These are phyloP conservation scores for Magnolia officinalis DNA, from an alignment of 164 flowering plant genomes.

Conservation along the genomic window DNA sequence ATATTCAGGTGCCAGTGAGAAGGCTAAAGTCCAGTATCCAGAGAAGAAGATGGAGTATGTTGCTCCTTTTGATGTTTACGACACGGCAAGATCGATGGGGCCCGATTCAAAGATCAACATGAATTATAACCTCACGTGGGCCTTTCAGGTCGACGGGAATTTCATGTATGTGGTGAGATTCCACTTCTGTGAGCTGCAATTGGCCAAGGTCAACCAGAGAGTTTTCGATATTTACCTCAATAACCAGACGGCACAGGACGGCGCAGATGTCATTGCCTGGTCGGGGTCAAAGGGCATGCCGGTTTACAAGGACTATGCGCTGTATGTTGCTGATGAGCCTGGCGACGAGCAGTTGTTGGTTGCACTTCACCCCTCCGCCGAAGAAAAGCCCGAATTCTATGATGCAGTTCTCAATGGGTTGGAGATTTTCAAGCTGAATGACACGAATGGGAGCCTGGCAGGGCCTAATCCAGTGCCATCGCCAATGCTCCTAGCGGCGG, in stretches of 20 bases:
- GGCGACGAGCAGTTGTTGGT: slow-evolving; percentile 43
- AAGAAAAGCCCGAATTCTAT: slow-evolving; percentile 34
- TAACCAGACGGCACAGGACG: slow-evolving; percentile 46
- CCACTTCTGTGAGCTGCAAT: slow-evolving; percentile 58
- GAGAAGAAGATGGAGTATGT: slow-evolving; percentile 20
- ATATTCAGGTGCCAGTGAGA: slow-evolving; percentile 11
- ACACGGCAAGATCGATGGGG: slow-evolving; percentile 59
- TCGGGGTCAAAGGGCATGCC: slow-evolving; percentile 38
- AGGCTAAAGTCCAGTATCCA: slow-evolving; percentile 27
- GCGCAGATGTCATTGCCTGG: slow-evolving; percentile 55
- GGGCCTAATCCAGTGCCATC: slow-evolving; percentile 68
- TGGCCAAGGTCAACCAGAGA: slow-evolving; percentile 43
- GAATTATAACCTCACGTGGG: slow-evolving; percentile 72
- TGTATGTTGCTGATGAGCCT: slow-evolving; percentile 27
- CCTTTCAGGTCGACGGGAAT: slow-evolving; percentile 52
- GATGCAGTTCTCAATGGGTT: slow-evolving; percentile 74
- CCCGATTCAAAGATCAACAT: slow-evolving; percentile 35
- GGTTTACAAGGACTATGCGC: slow-evolving; percentile 47
- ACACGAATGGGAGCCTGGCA: slow-evolving; percentile 42
- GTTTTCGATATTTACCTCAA: slow-evolving; percentile 59
- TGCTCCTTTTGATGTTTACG: slow-evolving; percentile 60
- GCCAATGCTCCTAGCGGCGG: slow-evolving; percentile 25
- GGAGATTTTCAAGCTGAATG: slow-evolving; percentile 70
- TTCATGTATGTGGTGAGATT: slow-evolving; percentile 63
- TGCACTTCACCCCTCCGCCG: slow-evolving; percentile 38